Evolutionary conservation across 805 yeast genomes (phyloP), one percentile per base, ranked within the genome.

Genomic region (Vanderwaltozyma tropicalis): DNA sequence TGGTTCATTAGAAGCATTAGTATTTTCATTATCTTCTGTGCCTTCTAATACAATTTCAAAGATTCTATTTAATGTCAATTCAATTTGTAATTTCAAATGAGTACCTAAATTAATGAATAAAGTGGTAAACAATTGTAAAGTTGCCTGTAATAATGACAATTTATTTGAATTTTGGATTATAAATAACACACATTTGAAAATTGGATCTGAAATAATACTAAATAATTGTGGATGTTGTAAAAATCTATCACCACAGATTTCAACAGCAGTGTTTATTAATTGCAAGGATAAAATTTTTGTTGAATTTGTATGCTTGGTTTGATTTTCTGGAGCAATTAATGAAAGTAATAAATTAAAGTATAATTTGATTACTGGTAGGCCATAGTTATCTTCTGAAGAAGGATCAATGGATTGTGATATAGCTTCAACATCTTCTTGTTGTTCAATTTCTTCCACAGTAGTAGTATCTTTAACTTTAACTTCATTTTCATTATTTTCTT

Each of bases 131-230:
- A 87, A 66, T 46, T 81, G 82, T 44, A 92, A 66, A 0, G 96
- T 74, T 9, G 82, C 76, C 44, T 79, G 83, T 13, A 89, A 65
- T 10, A 92, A 63, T 2, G 80, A 69, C 2, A 84, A 72, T 14
- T 86, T 80, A 45, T 85, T 94, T 16, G 59, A 49, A 25, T 75
- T 71, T 43, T 94, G 83, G 22, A 87, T 75, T 20, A 87, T 72
- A 55, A 79, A 92, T 32, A 89, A 73, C 21, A 88, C 69, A 51
- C 85, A 83, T 54, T 87, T 89, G 57, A 86, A 84, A n/a, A 88
- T 72, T 9, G 83, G 79, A 50, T 86, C 92, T 1, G 89, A 73
- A 9, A 85, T 71, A 20, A 86, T 62, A 15, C 69, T 71, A 55
- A 85, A 70, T 32, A 88, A 63, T 4, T 79, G 68, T 2, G 82